Conservation (phyloP, 2,329 filamentous ascomycete species). For the Ceratocystis harringtonii region DNA sequence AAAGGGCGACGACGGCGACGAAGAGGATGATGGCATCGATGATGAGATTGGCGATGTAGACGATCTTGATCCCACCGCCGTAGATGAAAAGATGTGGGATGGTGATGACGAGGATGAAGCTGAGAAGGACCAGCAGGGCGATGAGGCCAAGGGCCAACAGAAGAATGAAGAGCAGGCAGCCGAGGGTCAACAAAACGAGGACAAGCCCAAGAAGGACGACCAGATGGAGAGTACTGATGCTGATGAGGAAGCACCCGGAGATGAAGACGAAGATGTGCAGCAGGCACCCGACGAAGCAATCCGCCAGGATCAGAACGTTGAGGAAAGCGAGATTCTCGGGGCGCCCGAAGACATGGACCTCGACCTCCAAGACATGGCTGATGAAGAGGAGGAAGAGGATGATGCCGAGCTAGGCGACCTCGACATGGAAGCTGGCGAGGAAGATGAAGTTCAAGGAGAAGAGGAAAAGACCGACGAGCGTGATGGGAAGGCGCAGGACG, state of each 20-base stretch:
- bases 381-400: slow-evolving; percentile 34
- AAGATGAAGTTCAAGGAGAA: slow-evolving; percentile 30
- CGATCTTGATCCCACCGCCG: slow-evolving; percentile 72
- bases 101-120: slow-evolving; percentile 64
- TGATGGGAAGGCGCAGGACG: slow-evolving; percentile 49
- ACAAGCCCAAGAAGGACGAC: slow-evolving; percentile 33
- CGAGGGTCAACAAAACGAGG: slow-evolving; percentile 40
- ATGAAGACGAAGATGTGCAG: slow-evolving; percentile 32
- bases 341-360: slow-evolving; percentile 81
- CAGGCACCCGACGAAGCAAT: slow-evolving; percentile 42
- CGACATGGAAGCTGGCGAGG: slow-evolving; percentile 27
- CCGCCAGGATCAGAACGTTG: slow-evolving; percentile 55
- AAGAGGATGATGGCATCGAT: slow-evolving; percentile 67
- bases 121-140: slow-evolving; percentile 66
- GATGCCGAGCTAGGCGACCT: slow-evolving; percentile 39
- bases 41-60: slow-evolving; percentile 85
- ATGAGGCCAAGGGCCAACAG: slow-evolving; percentile 55
- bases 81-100: slow-evolving; percentile 99
- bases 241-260: slow-evolving; percentile 23
- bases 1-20: slow-evolving; percentile 47
- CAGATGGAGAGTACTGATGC: slow-evolving; percentile 27
- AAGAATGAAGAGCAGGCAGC: slow-evolving; percentile 44
- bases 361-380: slow-evolving; percentile 54
- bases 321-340: slow-evolving; percentile 69
- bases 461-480: slow-evolving; percentile 21